Evolutionary conservation across 306 rosid species (phyloP), one percentile per base, ranked within the genome.

Genomic region (Acacia melanoxylon): DNA sequence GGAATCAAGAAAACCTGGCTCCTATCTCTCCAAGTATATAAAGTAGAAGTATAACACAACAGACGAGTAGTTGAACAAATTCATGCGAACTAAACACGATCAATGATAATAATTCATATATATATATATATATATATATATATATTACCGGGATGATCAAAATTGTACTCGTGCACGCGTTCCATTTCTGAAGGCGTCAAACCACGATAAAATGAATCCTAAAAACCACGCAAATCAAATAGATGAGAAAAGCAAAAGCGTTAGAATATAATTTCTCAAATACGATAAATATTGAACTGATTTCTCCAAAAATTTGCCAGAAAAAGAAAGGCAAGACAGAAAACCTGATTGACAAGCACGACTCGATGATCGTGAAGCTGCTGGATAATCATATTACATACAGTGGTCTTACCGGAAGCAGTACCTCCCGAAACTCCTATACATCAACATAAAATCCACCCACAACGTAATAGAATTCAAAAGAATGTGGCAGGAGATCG

Each of bases 161-260:
- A 95, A 85, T 95, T 95, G 86, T 95, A 95, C 88, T 95, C 99
- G 56, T 88, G 86, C 67, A 89, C 99, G 1, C 86, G 95, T 19
- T 90, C 85, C 59, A 87, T 82, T 67, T 95, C 99, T 74, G 91
- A 94, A 51, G 99, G 90, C 6, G 89, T 91, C 89, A 95, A 85
- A n/a, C 98, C 98, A 14, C 98, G 98, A 81, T 95, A 95, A 88
- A 95, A 95, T 0, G 98, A 93, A 78, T 95, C 98, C 98, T 94
- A 68, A 54, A 22, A 2, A n/a, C 29, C 63, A 56, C 15, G 63
- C 29, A 56, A 56, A 22, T 20, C 27, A 22, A 56, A 56, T 9
- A 22, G 63, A n/a, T n/a, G 14, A 56, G 13, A 22, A 56, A 56
- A 56, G 63, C 4, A 22, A 56, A 56, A 9, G 63, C 63, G 29